Base-by-base conservation (phyloP, 2,329 filamentous ascomycete genomes). In the Pyrenochaeta sp. region DNA sequence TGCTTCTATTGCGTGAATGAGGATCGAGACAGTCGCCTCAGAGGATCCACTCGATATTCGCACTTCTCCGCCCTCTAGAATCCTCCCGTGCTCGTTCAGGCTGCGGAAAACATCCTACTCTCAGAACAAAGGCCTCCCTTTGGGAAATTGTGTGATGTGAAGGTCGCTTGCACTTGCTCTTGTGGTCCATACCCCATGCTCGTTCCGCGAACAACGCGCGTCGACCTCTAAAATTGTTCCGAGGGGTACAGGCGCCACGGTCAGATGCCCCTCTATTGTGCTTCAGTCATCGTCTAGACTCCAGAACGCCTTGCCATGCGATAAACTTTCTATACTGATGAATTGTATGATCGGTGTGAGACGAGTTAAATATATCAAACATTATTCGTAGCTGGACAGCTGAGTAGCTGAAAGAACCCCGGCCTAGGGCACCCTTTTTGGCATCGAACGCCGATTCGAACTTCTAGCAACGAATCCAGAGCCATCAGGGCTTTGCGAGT, bases 321-420 rank as follows among this genome's bases (percentile, higher is more conserved):
- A 42, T 23, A 42, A 30, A n/a, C 17, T 15, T 15, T 42, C 40
- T 30, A 30, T 29, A 32, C 31, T 41, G 42, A 51, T 30, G 18
- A 40, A 42, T 29, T 9, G 11, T 10, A 12, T 9, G 27, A 45
- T 32, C 48, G 18, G 30, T 36, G 27, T 42, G 29, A 35, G 30
- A 42, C n/a, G 46, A 42, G 17, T 23, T 14, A 21, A 32, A 49
- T 40, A 50, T 40, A 18, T 31, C n/a, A 12, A 49, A 44, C 36
- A 50, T 47, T 47, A 40, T 14, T 29, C 20, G 41, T 27, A 32
- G 48, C 45, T 50, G 32, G 37, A 48, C 42, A n/a, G 23, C 23
- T 9, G 23, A 4, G 23, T 27, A 27, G 57, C 49, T 60, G 49
- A 31, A 33, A 44, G 31, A 35, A 50, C 43, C 33, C 46, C 49